Evolutionary conservation across 1,139 yeast species (phyloP), one percentile per base, ranked within the genome.

Genomic region (Scheffersomyces titani): DNA sequence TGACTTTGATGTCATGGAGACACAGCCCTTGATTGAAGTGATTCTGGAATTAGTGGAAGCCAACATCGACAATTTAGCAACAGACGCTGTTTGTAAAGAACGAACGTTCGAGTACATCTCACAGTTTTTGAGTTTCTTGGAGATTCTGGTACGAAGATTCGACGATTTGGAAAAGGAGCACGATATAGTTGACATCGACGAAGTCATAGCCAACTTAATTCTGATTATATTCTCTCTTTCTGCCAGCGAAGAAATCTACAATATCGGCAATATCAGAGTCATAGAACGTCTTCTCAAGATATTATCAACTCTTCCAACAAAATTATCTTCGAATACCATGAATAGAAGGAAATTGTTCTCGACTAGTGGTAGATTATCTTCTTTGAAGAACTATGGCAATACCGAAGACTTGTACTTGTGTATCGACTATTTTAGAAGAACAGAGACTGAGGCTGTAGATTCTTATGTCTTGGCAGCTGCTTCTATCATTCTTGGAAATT

Each of bases 401-500:
- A 52, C 54, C 54, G 55, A 56, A 7, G 66, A 63, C 51, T 47
- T 63, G 24, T 47, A 51, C 6, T 24, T 53, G 46, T 57, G 65
- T 51, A 51, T 65, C 9, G 52, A 47, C 11, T 49, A 52, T 51
- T 55, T 50, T 47, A 20, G 22, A 19, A 22, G 22, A 22, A 19
- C 49, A 22, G 24, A 19, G 16, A 30, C 50, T 1, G 22, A 47
- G 3, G 44, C 60, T 3, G 44, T 48, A 0, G 75, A 74, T 59
- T 63, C 74, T 0, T 77, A 77, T 60, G 64, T 66, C 1, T 61
- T 68, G 50, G 69, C 79, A 0, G 73, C 74, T 0, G 63, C 67
- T 20, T 73, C 74, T 36, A 66, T 78, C 5, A 65, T 70, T 5
- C 63, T 79, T 6, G 83, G 83, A 0, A 80, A 80, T 59, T 73